Evolutionary conservation across 1,139 yeast species (phyloP), one percentile per base, ranked within the genome.

Genomic region (Geotrichum australiense): DNA sequence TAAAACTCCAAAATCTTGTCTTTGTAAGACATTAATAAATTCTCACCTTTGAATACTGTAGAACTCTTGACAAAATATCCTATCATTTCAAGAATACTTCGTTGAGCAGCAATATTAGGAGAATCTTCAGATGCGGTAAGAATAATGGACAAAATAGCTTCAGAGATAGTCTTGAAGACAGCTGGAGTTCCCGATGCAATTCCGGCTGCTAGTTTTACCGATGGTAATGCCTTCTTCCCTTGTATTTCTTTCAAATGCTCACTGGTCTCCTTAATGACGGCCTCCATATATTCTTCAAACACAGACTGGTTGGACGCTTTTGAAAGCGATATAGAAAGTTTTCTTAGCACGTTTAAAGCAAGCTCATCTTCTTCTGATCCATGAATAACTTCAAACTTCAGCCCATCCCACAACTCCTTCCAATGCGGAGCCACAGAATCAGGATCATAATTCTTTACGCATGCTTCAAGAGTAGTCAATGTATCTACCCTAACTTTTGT

Each of bases 331-430:
- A 41, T 39, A 2, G 73, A 63, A 4, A 82, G 53, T 0, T 64
- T 53, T 33, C 61, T 61, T 43, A 85, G 61, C 1, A 78, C 69
- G 8, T 62, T 59, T 38, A 83, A 62, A 0, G 84, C 72, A 15
- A 71, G 59, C 33, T 65, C 69, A 42, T 71, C 73, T 31, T 31
- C 35, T 26, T 67, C 73, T 27, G 80, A 84, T 35, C 79, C 78
- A 59, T 89, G 95, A 47, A 89, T 66, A 20, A 91, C 71, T 57
- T 91, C 96, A 58, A 77, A 87, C 57, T 89, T 91, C 40, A 91
- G 66, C 0, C 94, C 86, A 51, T 84, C 82, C 96, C 96, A 91
- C 5, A 91, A 57, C 2, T 80, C 73, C 21, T 74, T 60, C 89
- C 95, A 87, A 55, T 74, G 71, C 12, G 69, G 68, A 24, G 66